phyloP scores from a whole-genome alignment of 1,139 yeast species.

The Blastobotrys illinoisensis region DNA sequence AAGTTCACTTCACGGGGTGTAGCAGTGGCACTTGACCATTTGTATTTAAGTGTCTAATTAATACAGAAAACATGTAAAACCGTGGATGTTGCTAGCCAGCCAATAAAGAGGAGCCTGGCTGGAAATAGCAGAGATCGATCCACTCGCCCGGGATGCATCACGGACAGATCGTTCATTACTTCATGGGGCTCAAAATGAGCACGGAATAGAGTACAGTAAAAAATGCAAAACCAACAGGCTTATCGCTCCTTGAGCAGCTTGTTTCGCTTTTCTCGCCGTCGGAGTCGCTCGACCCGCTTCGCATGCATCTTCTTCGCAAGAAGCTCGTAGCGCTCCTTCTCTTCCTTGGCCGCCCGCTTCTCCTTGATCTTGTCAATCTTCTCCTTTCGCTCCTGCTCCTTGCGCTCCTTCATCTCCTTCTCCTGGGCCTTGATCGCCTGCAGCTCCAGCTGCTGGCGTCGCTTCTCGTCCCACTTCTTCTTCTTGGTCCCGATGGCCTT shows the following conservation, averaged over 20 bases:
- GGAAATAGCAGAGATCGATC: too few relatives aligned
- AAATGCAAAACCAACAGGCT: constrained; percentile 1
- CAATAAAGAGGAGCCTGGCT: too few relatives aligned
- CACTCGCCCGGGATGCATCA: too few relatives aligned
- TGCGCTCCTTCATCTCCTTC: constrained; percentile 35
- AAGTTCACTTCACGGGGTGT: too few relatives aligned
- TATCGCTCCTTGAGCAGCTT: constrained; percentile 40
- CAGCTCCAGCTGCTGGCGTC: constrained; percentile 26
- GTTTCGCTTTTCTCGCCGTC: constrained; percentile 39
- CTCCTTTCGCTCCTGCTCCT: constrained; percentile 29
- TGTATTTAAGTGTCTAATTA: too few relatives aligned
- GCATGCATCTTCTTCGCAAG: constrained; percentile 39
- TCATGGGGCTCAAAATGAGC: not conserved
- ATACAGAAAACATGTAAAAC: too few relatives aligned
- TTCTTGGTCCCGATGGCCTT: constrained; percentile 25
- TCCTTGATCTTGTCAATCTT: constrained; percentile 32
- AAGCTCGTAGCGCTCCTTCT: constrained; percentile 37
- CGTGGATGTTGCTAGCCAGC: too few relatives aligned
- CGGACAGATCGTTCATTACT: not conserved
- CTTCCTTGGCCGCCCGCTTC: constrained; percentile 36
- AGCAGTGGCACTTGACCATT: too few relatives aligned
- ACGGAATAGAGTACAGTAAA: not conserved
- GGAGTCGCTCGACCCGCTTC: constrained; percentile 37
- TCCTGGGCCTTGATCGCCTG: constrained; percentile 33
- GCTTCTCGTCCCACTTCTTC: constrained; percentile 34